These are phyloP conservation scores for Tympanopsis confertula DNA, from an alignment of 2,329 filamentous ascomycete species.

Conservation along the genomic window DNA sequence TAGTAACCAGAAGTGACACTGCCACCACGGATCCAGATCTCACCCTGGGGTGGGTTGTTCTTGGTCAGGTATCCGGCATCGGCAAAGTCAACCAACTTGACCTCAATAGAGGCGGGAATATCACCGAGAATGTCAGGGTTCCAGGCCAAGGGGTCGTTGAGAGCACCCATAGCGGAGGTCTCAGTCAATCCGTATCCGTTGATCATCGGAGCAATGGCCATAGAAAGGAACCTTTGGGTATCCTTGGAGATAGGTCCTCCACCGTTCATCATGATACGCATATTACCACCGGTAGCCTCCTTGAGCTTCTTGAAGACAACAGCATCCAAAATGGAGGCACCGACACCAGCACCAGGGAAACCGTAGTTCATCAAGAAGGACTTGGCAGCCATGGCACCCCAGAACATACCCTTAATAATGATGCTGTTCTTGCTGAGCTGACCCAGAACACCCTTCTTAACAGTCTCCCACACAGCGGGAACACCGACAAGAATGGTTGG, in stretches of 20 bases:
- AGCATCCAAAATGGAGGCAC: constrained; percentile 47
- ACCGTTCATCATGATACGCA: constrained; percentile 76
- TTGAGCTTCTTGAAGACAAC: constrained; percentile 86
- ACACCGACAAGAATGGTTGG: constrained; percentile 78
- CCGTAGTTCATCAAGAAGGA: constrained; percentile 35
- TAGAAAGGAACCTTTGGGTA: constrained; percentile 76
- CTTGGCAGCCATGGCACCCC: constrained; percentile 43
- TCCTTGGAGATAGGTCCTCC: constrained; percentile 77
- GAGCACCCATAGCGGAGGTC: constrained; percentile 64
- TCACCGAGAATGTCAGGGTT: constrained; percentile 63
- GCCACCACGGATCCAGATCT: constrained; percentile 76
- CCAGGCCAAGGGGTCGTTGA: constrained; percentile 71
- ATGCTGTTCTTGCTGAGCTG: constrained; percentile 62
- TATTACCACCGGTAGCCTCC: constrained; percentile 71
- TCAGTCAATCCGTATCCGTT: constrained; percentile 81
- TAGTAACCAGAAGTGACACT: constrained; percentile 65
- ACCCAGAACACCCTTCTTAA: constrained; percentile 77
- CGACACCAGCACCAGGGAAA: constrained; percentile 44
- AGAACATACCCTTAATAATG: constrained; percentile 65
- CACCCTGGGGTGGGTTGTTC: constrained; percentile 72
- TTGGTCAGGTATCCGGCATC: constrained; percentile 71
- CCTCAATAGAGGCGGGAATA: constrained; percentile 61
- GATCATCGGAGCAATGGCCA: constrained; percentile 83
- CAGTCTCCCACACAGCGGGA: constrained; percentile 79
- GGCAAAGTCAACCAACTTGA: constrained; percentile 76